Base-by-base conservation (phyloP, 2,329 filamentous ascomycete species). In the Diaporthe helianthi region DNA sequence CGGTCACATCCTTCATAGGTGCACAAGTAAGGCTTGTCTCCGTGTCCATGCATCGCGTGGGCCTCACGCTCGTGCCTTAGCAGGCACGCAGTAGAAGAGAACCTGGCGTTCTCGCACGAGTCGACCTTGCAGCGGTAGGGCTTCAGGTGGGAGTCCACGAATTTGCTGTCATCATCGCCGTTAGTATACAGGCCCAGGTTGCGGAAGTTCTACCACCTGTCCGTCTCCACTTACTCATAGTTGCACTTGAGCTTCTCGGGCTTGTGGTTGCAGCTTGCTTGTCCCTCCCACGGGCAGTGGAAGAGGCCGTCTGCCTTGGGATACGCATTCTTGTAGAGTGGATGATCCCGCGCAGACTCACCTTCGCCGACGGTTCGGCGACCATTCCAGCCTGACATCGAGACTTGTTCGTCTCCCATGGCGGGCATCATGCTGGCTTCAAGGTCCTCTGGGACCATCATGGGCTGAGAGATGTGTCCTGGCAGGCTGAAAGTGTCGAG, bases 241-340 rank as follows among this genome's bases (percentile, higher is more conserved):
- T 97, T 97, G 90, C 95, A 98, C 88, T 98, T 98, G 75, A 98
- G 92, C 84, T 97, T 96, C 78, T 97, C 96, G 49, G 94, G 89
- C 83, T 93, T 92, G 89, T 98, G 95, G 80, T 88, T 92, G 87
- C 95, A 98, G 77, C 79, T 84, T 38, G 82, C 69, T 71, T 90
- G 85, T 75, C 89, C 91, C 79, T 92, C 90, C 85, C 92, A 96
- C 7, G 95, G 95, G 85, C 95, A 98, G 83, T 97, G 93, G 83
- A 96, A 98, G 70, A 97, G 88, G 77, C 93, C 94, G 80, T 97
- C 93, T 41, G 85, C 79, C 49, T 86, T 80, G 12, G 90, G 87
- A 55, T 82, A 82, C 67, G 85, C 87, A 74, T 88, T 89, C 78
- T 90, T 90, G 84, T 94, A 95, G 15, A 93, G 83, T 24, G 85